These are phyloP conservation scores for Fusarium hainanense DNA, from an alignment of 2,329 filamentous ascomycete genomes.

Conservation along the genomic window DNA sequence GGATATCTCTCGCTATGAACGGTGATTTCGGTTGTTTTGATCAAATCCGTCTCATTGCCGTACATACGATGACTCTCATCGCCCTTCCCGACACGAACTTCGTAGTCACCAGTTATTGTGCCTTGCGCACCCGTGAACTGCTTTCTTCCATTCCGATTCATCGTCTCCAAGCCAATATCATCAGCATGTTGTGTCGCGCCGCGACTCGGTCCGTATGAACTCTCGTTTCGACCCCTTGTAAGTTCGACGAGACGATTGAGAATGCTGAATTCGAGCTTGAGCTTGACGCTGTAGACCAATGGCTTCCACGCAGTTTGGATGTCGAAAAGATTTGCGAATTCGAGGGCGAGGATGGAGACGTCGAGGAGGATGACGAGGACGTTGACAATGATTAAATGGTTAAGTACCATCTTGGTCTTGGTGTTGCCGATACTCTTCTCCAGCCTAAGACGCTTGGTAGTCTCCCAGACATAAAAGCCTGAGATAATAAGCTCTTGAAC, in stretches of 20 bases:
- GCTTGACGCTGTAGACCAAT: slow-evolving; percentile 51
- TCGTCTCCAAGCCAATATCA: slow-evolving; percentile 33
- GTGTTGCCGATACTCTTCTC: slow-evolving; percentile 48
- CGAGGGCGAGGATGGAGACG: slow-evolving; percentile 47
- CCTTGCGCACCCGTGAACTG: slow-evolving; percentile 19
- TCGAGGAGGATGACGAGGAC: slow-evolving; percentile 56
- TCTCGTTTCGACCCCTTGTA: slow-evolving; percentile 32
- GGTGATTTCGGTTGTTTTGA: slow-evolving; percentile 38
- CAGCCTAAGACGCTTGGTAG: slow-evolving; percentile 58
- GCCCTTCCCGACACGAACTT: slow-evolving; percentile 38
- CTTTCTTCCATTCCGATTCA: slow-evolving; percentile 27
- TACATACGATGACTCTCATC: not conserved
- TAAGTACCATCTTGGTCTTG: slow-evolving; percentile 31
- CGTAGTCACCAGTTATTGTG: slow-evolving; percentile 25
- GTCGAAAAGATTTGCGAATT: slow-evolving; percentile 53
- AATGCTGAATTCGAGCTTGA: slow-evolving; percentile 54
- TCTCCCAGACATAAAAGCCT: slow-evolving; percentile 64
- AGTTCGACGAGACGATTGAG: slow-evolving; percentile 50
- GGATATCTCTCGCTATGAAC: slow-evolving; percentile 26
- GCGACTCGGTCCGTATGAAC: slow-evolving; percentile 36
- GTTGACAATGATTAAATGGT: slow-evolving; percentile 58
- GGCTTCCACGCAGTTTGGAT: slow-evolving; percentile 42
- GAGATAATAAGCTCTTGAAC: slow-evolving; percentile 66
- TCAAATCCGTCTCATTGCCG: slow-evolving; percentile 11
- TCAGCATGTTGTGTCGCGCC: slow-evolving; percentile 11